These are phyloP conservation scores for Paxillus ammoniavirescens DNA, from an alignment of 768 basidiomycete genomes.

Conservation along the genomic window DNA sequence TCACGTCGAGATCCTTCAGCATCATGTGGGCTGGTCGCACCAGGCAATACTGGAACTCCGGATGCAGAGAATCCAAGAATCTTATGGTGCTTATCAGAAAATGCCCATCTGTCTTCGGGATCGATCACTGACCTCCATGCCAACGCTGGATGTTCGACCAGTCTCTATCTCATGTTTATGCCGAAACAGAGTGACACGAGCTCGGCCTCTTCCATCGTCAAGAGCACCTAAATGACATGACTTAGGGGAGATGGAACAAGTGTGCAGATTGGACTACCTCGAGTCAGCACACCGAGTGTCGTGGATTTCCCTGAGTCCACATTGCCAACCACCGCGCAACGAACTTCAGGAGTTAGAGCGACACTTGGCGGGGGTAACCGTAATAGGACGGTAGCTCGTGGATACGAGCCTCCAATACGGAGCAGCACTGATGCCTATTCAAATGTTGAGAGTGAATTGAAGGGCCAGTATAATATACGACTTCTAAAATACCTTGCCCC, in stretches of 20 bases:
- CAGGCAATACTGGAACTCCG: slow-evolving; percentile 78
- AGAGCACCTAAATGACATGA: slow-evolving; percentile 50
- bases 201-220: slow-evolving; percentile 79
- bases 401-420: slow-evolving; percentile 43
- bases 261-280: slow-evolving; percentile 50
- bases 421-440: slow-evolving; percentile 57
- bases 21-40: slow-evolving; percentile 52
- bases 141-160: slow-evolving; percentile 91
- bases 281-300: slow-evolving; percentile 91
- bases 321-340: slow-evolving; percentile 95
- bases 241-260: slow-evolving; percentile 13
- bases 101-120: background rate
- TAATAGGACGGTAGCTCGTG: slow-evolving; percentile 60
- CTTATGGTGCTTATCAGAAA: slow-evolving; percentile 34
- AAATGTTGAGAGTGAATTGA: background rate
- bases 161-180: slow-evolving; percentile 98
- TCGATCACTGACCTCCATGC: slow-evolving; percentile 79
- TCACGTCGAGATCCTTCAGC: slow-evolving; percentile 71
- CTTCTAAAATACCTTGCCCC: slow-evolving; percentile 60
- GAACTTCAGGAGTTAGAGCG: slow-evolving; percentile 82
- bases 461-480: background rate
- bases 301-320: slow-evolving; percentile 95
- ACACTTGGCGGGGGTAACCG: slow-evolving; percentile 77
- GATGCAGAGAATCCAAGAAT: slow-evolving; percentile 84
- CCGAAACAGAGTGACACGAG: slow-evolving; percentile 86